Base-by-base conservation (phyloP, 139 green algal species). In the Eudorina sp. region DNA sequence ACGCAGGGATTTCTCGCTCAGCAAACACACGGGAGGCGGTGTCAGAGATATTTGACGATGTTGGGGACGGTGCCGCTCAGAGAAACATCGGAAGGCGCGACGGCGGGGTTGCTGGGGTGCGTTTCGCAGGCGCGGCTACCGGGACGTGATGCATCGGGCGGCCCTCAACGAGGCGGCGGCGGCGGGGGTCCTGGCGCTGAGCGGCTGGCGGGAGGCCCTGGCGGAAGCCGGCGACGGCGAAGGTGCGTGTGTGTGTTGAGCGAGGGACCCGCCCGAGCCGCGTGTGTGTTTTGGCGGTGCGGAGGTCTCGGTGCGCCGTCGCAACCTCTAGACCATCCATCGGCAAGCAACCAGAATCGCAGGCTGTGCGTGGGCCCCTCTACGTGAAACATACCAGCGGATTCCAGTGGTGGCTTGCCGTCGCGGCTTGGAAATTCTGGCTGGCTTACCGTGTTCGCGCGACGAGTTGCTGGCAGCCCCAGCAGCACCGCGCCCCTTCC, bases 101-200 rank as follows among this genome's bases (percentile, higher is more conserved):
- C 16, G 53, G 53, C 16, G 53, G 53, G 16, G 21, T 40, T 38
- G 36, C 27, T 29, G 21, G 2, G 19, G 27, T 72, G 62, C 62
- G 31, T 21, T 69, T n/a, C 58, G 2, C 75, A 95, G 94, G 75
- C 90, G 97, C 4, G 97, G 97, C 41, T 99, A 98, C 90, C 89
- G 96, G 7, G 75, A 90, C 36, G 90, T 90, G 14, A 96, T 99
- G 91, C 97, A 99, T 92, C 89, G 91, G 0, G 96, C 97, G 7
- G 94, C 95, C 0, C 91, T 99, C 34, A 98, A 98, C 83, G 97
- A 99, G 92, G 88, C 92, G 11, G 94, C 96, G 5, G 97, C 97
- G 27, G 96, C 97, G 31, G 97, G 95, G 18, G 82, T 96, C 38
- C 93, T 98, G 70, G 55, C 92, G 34, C 40, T 97, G 83, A 90